phyloP scores from a whole-genome alignment of 2,329 filamentous ascomycete species.

The Aaosphaeria arxii region DNA sequence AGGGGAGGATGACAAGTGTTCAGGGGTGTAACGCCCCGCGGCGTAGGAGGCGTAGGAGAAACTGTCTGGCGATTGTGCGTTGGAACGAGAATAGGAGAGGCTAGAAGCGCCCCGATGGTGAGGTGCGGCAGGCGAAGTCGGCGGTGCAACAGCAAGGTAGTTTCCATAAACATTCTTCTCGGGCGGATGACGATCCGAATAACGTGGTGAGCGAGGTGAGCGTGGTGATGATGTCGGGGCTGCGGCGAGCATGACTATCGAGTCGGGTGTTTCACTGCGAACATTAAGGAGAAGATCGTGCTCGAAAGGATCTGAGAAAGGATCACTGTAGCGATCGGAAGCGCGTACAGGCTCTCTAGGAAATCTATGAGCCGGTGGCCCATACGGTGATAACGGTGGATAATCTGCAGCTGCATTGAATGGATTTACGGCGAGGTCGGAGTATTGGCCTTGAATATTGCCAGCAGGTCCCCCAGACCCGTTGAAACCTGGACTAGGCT shows the following conservation, averaged over 20 bases:
- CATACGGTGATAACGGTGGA: conserved; percentile 21
- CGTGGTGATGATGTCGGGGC: conserved; percentile 7
- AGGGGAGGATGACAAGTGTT: not conserved
- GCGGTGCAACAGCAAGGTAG: not conserved
- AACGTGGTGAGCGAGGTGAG: conserved; percentile 6
- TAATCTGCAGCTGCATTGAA: conserved; percentile 14
- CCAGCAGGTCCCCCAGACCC: conserved; percentile 9
- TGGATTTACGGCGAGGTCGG: conserved; percentile 11
- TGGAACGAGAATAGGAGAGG: not conserved
- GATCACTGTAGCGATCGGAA: conserved; percentile 13
- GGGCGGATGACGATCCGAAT: not conserved
- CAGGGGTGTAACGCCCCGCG: conserved; percentile 2
- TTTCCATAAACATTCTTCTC: not conserved
- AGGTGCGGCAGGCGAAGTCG: not conserved
- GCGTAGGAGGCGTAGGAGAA: not conserved
- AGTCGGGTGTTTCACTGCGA: conserved; percentile 25
- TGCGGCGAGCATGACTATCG: conserved; percentile 19
- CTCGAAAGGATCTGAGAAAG: conserved; percentile 23
- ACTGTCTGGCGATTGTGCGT: not conserved
- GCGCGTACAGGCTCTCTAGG: conserved; percentile 3
- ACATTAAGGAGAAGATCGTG: conserved; percentile 28
- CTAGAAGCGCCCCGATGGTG: no score
- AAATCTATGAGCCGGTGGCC: not conserved
- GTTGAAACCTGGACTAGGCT: conserved; percentile 13
- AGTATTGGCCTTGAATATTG: conserved; percentile 15